Conservation (phyloP, 371 early-diverging fungal genomes). For the Mucor velutinosus region DNA sequence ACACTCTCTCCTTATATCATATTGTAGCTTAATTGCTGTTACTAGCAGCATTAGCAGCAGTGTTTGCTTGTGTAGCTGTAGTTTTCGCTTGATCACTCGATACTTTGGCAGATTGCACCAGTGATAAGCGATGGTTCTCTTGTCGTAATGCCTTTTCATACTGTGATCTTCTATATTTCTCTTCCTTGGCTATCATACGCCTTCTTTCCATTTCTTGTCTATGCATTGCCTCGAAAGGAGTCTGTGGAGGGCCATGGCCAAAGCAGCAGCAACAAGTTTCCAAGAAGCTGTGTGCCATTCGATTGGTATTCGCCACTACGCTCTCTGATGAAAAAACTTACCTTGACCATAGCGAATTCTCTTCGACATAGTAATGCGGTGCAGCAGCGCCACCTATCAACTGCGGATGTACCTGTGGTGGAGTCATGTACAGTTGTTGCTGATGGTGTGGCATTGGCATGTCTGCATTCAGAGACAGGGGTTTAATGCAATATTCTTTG, state of each 20-base stretch:
- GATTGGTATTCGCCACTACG: no score
- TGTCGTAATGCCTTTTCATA: slow-evolving; percentile 8
- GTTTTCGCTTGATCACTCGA: neutral
- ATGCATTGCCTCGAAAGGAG: slow-evolving; percentile 2
- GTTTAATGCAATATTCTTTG: neutral
- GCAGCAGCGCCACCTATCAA: neutral
- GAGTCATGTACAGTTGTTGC: slow-evolving; percentile 1
- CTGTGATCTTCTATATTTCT: slow-evolving; percentile 3
- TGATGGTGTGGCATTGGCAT: slow-evolving; percentile 1
- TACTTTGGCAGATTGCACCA: neutral
- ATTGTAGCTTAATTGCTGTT: neutral
- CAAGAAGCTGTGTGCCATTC: neutral
- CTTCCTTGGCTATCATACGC: slow-evolving; percentile 6
- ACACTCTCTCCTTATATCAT: neutral
- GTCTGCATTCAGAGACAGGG: neutral
- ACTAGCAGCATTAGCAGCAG: neutral
- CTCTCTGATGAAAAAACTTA: neutral
- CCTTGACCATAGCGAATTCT: neutral
- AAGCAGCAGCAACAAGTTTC: slow-evolving; percentile 17
- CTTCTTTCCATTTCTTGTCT: slow-evolving; percentile 8
- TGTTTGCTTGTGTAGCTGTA: neutral
- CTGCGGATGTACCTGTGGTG: neutral
- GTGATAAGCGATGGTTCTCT: slow-evolving; percentile 2
- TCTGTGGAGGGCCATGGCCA: slow-evolving; percentile 9
- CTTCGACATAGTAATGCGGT: neutral